Conservation (phyloP, 2,329 filamentous ascomycete genomes). For the Lasiodiplodia sp. region DNA sequence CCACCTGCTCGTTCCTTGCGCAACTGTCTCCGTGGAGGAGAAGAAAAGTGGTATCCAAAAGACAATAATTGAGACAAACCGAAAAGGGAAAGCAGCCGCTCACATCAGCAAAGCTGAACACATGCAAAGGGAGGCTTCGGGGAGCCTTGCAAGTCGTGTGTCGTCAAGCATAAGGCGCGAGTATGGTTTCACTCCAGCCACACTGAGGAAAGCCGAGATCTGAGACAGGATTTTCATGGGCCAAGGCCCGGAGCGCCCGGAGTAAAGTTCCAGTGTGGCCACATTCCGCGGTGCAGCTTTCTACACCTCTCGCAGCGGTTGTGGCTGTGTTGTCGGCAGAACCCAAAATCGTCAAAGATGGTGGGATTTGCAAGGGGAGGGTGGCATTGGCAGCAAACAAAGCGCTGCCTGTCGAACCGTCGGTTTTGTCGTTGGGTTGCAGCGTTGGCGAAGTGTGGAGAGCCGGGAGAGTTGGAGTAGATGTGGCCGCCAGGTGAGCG, state of each 20-base stretch:
- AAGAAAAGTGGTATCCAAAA: background rate
- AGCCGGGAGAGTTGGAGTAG: background rate
- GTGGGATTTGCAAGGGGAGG: slow-evolving; percentile 14
- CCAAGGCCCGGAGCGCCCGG: slow-evolving; percentile 17
- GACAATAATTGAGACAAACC: background rate
- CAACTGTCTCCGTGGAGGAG: background rate
- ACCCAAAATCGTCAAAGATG: slow-evolving; percentile 15
- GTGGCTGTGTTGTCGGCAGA: slow-evolving; percentile 14
- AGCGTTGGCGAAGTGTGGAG: background rate
- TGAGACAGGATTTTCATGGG: background rate
- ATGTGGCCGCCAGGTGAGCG: background rate
- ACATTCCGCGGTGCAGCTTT: slow-evolving; percentile 12
- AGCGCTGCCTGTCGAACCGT: slow-evolving; percentile 5
- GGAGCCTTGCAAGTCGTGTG: too few relatives aligned
- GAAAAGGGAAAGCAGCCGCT: background rate
- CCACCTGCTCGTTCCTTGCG: background rate
- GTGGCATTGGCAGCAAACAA: slow-evolving; percentile 16
- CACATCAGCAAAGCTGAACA: slow-evolving; percentile 6
- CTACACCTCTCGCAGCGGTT: slow-evolving; percentile 8
- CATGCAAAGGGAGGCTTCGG: background rate
- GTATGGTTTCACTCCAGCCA: background rate
- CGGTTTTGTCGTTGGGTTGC: background rate
- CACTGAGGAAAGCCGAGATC: too few relatives aligned
- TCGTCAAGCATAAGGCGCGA: background rate
- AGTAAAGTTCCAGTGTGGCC: slow-evolving; percentile 16